Evolutionary conservation across 192 early-diverging fungal species (phyloP), one percentile per base, ranked within the genome.

Genomic region (Phlyctochytrium planicorne): DNA sequence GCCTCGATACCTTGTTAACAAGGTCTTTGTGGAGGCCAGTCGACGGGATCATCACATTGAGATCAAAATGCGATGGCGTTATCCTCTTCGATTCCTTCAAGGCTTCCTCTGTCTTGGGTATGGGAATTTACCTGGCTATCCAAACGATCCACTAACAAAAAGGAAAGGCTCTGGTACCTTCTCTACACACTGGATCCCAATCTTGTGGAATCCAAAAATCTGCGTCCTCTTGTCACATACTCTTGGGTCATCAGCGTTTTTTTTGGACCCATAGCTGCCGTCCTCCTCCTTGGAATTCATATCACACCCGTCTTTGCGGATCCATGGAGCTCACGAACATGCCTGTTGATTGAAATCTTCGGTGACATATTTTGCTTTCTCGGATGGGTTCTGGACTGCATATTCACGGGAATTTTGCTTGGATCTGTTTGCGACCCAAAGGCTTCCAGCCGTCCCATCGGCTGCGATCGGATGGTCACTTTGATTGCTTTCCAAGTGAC

Each of bases 91-190:
- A 25, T 57, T 57, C 25, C 55, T 57, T 29, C 55, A 57, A 57
- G 55, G 20, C 10, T 25, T 57, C 55, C 55, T 57, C 55, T 57
- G 55, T 25, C 55, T 57, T 57, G 55, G 55, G 55, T 57, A 50
- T 14, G 40, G 40, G 12, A 10, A 10, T 50, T 50, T 50, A 29
- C 6, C 27, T 57, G 27, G 27, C 55, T 57, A 25, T 27, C 27
- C 12, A 12, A 57, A 14, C 55, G 12, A 14, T 14, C 16, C 55
- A 57, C 27, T 14, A 24, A n/a, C n/a, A 14, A 29, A 6, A 10
- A 12, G 6, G 25, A 57, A 24, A 57, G 55, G 55, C 16, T 57
- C 12, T 57, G 55, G 55, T 57, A 57, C 55, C 55, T 57, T 6
- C 55, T 57, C 12, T 14, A 25, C 20, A 57, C 55, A 12, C 10